These are phyloP conservation scores for Auxenochlorella pyrenoidosa DNA, from an alignment of 139 green algal genomes.

Conservation along the genomic window DNA sequence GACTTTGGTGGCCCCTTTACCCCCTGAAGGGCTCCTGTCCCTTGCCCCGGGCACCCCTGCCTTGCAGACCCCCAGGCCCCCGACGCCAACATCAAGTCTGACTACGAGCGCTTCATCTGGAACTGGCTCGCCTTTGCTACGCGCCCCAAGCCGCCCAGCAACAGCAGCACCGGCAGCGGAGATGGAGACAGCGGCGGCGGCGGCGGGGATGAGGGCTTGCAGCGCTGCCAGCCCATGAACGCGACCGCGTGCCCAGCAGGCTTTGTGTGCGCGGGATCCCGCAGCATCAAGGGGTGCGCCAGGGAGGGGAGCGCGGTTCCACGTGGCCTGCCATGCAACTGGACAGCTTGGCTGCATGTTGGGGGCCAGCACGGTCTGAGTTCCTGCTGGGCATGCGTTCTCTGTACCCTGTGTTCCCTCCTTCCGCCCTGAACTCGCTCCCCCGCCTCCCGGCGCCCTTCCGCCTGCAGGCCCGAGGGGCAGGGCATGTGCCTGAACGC, in stretches of 20 bases:
- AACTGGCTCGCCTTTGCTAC: slow-evolving; percentile 55
- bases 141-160: not conserved
- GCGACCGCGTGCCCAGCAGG: slow-evolving; percentile 25
- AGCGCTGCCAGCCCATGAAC: slow-evolving; percentile 26
- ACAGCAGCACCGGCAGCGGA: not conserved
- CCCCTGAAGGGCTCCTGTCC: not conserved
- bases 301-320: too few species aligned
- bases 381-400: not conserved
- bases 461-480: slow-evolving; percentile 13
- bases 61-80: slow-evolving; percentile 38
- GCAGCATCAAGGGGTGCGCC: slow-evolving; percentile 26
- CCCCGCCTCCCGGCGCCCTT: not conserved
- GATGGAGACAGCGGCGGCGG: not conserved
- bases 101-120: slow-evolving; percentile 64
- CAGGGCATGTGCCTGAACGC: slow-evolving; percentile 60
- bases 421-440: not conserved
- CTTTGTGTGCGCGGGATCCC: slow-evolving; percentile 33
- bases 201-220: not conserved
- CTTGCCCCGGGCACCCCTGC: not conserved
- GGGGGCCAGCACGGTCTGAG: too few species aligned
- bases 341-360: not conserved
- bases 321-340: not conserved
- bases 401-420: not conserved
- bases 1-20: too few species aligned
- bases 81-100: slow-evolving; percentile 37